Percentiles rank a stretch among this genome's conserved stretches.
These are phyloP conservation scores for Noccaea caerulescens DNA, from an alignment of 345 rosid species.

Conservation along the genomic window DNA sequence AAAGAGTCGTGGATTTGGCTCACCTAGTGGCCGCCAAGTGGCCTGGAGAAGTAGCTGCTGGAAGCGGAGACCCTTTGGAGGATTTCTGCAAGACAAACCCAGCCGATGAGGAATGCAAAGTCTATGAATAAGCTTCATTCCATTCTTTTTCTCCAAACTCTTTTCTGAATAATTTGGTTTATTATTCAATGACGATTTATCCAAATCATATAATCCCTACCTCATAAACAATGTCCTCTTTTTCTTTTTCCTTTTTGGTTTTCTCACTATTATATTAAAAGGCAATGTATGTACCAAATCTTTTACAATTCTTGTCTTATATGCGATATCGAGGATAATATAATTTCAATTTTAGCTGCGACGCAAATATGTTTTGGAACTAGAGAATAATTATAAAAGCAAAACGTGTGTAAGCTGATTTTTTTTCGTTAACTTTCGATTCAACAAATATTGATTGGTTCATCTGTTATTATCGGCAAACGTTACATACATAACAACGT, in stretches of 20 bases:
- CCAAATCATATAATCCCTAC: neutral
- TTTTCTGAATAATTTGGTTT: conserved; percentile 20
- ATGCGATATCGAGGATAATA: conserved; percentile 1
- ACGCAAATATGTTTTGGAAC: neutral
- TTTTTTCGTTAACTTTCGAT: no score
- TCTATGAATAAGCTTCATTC: conserved; percentile 62
- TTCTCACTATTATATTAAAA: conserved; percentile 2
- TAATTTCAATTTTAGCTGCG: conserved; percentile 3
- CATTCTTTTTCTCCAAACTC: conserved; percentile 19
- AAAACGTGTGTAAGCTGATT: no score
- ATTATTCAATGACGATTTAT: neutral
- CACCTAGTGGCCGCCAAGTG: conserved; percentile 86
- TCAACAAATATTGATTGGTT: no score
- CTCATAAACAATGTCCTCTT: neutral
- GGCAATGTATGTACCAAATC: conserved; percentile 13
- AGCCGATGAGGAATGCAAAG: conserved; percentile 90
- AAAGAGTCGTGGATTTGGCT: conserved; percentile 97
- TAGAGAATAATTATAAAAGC: no score
- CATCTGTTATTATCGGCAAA: no score
- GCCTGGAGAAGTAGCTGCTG: conserved; percentile 66
- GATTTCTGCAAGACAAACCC: conserved; percentile 93
- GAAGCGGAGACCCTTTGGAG: conserved; percentile 92
- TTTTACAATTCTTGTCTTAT: neutral
- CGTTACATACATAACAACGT: no score
- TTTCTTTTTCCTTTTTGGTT: neutral